Percentiles rank a stretch among this genome's conserved stretches.
Conservation (phyloP, 129 eudicot species). For the Tagetes patula region DNA sequence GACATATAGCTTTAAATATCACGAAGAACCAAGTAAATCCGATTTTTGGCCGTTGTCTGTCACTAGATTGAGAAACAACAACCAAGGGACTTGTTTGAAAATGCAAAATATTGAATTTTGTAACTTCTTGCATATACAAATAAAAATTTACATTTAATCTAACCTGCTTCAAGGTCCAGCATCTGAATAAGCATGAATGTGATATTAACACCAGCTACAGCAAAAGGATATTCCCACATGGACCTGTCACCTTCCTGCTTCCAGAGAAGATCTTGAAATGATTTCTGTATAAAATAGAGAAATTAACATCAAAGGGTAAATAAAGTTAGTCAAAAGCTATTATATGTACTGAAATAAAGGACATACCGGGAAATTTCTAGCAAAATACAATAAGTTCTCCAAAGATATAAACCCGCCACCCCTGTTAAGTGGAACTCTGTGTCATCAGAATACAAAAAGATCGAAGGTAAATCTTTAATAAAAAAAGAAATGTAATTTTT, state of each 20-base stretch:
- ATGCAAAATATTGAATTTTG: background rate
- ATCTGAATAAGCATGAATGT: conserved; percentile 98
- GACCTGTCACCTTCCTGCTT: conserved; percentile 94
- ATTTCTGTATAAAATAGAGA: conserved; percentile 54
- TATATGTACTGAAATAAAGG: conserved; percentile 25
- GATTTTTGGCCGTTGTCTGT: no score
- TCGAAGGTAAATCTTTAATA: background rate
- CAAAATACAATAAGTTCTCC: conserved; percentile 89
- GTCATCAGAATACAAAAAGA: conserved; percentile 16
- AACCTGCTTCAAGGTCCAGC: conserved; percentile 97
- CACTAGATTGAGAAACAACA: background rate
- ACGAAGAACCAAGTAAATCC: background rate
- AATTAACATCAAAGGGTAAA: conserved; percentile 14
- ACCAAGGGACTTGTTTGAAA: background rate
- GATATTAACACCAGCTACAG: conserved; percentile 98
- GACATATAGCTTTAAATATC: background rate
- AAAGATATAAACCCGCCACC: conserved; percentile 98
- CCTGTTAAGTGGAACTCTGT: conserved; percentile 47
- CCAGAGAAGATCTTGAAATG: conserved; percentile 86
- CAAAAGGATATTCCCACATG: conserved; percentile 99
- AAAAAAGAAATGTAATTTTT: conserved; percentile 12
- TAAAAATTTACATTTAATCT: conserved; percentile 2
- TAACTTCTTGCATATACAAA: background rate
- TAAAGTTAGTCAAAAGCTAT: conserved; percentile 3
- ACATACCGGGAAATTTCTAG: conserved; percentile 80